phyloP scores from a whole-genome alignment of 106 monocot genomes.

The Acanthochlamys bracteata region DNA sequence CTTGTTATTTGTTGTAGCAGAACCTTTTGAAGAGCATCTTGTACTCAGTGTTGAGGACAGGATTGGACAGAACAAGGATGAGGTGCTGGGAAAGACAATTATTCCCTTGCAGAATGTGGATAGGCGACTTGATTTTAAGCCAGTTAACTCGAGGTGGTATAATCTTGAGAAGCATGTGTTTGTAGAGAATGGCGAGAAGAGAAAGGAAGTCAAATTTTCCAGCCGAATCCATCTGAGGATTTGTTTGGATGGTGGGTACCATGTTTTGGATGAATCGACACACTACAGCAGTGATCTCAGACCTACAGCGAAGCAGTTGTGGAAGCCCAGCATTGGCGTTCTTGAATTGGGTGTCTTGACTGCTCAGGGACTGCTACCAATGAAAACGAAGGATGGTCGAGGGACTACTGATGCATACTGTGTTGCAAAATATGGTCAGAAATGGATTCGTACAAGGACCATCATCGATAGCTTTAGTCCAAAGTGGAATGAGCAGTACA shows the following conservation, averaged over 20 bases:
- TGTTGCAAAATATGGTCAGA: conserved; percentile 16
- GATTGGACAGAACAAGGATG: conserved; percentile 15
- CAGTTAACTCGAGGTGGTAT: conserved; percentile 14
- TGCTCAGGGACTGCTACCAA: conserved; percentile 12
- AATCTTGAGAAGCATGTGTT: conserved; percentile 12
- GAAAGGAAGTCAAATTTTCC: conserved; percentile 8
- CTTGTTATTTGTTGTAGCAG: conserved; percentile 20
- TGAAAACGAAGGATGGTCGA: conserved; percentile 9
- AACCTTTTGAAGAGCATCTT: conserved; percentile 27
- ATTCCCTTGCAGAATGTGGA: conserved; percentile 16
- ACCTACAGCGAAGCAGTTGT: conserved; percentile 12
- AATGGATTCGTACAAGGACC: conserved; percentile 16
- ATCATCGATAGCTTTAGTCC: conserved; percentile 5
- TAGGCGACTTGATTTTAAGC: conserved; percentile 21
- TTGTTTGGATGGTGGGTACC: conserved; percentile 13
- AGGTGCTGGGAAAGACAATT: conserved; percentile 18
- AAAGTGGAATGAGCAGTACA: conserved; percentile 25
- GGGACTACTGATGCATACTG: conserved; percentile 17
- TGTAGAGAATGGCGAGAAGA: conserved; percentile 4
- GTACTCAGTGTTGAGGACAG: conserved; percentile 27
- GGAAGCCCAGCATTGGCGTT: conserved; percentile 10
- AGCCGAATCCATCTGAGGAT: conserved; percentile 14
- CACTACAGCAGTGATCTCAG: conserved; percentile 18
- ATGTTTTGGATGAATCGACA: conserved; percentile 19
- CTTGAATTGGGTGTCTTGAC: conserved; percentile 12